A percentile compares a stretch with the other conserved stretches of the same genome.
Conservation (phyloP, 768 basidiomycete genomes). For the Tephrocybe sp. region DNA sequence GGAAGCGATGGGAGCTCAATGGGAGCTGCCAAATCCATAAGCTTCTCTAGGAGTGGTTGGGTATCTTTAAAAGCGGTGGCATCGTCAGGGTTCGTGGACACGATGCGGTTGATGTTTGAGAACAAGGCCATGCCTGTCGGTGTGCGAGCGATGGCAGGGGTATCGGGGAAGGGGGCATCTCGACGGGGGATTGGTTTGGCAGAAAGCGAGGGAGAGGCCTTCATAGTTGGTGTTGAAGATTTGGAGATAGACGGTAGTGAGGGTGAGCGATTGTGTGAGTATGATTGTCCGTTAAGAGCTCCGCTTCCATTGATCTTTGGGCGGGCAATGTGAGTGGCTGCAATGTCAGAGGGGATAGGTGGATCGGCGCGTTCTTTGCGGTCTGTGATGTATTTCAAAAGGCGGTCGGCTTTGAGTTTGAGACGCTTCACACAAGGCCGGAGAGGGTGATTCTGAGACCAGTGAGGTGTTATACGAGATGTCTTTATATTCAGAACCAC, state of each 20-base stretch:
- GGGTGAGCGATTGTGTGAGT: slow-evolving; percentile 39
- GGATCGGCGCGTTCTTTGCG: slow-evolving; percentile 79
- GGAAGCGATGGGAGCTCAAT: slow-evolving; percentile 34
- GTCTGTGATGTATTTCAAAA: slow-evolving; percentile 89
- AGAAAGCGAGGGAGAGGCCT: slow-evolving; percentile 25
- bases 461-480: background rate
- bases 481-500: slow-evolving; percentile 26
- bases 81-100: slow-evolving; percentile 29
- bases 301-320: slow-evolving; percentile 42
- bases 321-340: slow-evolving; percentile 30
- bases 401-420: slow-evolving; percentile 78
- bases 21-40: slow-evolving; percentile 35
- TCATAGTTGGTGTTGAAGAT: slow-evolving; percentile 26
- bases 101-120: slow-evolving; percentile 52
- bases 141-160: slow-evolving; percentile 68
- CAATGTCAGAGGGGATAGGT: slow-evolving; percentile 51
- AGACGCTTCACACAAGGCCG: slow-evolving; percentile 80
- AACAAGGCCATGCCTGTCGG: slow-evolving; percentile 75
- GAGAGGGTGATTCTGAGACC: slow-evolving; percentile 79
- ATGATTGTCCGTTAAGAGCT: slow-evolving; percentile 38
- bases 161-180: slow-evolving; percentile 61
- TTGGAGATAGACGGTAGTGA: slow-evolving; percentile 32
- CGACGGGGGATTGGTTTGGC: slow-evolving; percentile 27
- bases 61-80: slow-evolving; percentile 11
- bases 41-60: slow-evolving; percentile 22